Conservation (phyloP, 2,329 filamentous ascomycete genomes). For the Colletotrichum incanum region DNA sequence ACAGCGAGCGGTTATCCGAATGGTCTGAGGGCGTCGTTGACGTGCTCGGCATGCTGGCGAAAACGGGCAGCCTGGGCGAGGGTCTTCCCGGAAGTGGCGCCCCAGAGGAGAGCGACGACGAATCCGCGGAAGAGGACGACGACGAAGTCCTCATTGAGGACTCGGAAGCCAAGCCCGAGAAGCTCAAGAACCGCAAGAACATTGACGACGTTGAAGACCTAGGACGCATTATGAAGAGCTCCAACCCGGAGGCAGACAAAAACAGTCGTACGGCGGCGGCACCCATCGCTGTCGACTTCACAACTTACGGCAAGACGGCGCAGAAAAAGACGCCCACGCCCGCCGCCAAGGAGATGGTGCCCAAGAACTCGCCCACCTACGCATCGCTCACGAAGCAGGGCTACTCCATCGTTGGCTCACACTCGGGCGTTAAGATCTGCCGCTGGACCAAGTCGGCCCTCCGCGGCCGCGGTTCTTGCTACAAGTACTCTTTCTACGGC, state of each 20-base stretch:
- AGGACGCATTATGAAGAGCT: constrained; percentile 73
- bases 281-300: constrained; percentile 88
- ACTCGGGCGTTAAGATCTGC: constrained; percentile 97
- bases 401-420: constrained; percentile 94
- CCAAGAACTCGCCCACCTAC: constrained; percentile 90
- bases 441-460: constrained; percentile 98
- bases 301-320: constrained; percentile 73
- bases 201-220: constrained; percentile 91
- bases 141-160: constrained; percentile 67
- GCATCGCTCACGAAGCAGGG: constrained; percentile 94
- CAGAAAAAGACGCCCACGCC: constrained; percentile 61
- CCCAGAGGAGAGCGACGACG: constrained; percentile 87
- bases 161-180: constrained; percentile 61
- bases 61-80: constrained; percentile 72
- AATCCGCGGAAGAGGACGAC: constrained; percentile 73
- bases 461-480: constrained; percentile 93
- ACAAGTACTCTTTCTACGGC: constrained; percentile 98
- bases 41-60: constrained; percentile 75
- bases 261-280: constrained; percentile 51
- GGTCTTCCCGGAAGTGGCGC: constrained; percentile 86
- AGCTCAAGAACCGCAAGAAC: constrained; percentile 55
- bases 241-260: constrained; percentile 53
- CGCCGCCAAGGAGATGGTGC: constrained; percentile 91
- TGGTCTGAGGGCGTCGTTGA: constrained; percentile 85
- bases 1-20: constrained; percentile 76